Base-by-base conservation (phyloP, 345 rosid genomes). In the Abelmoschus esculentus region DNA sequence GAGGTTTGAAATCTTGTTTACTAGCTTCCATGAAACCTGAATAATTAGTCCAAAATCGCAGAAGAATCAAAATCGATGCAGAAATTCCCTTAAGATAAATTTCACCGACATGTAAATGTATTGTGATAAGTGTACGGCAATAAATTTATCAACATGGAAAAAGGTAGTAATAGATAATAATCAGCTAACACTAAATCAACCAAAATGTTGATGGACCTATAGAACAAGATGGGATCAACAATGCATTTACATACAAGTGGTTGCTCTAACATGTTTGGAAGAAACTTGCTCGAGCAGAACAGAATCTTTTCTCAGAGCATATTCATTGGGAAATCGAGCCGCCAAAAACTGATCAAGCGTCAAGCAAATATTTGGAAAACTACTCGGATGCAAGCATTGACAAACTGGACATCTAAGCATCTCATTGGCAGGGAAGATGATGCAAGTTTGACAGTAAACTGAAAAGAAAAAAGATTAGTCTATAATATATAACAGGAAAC, bases 381-480 rank as follows among this genome's bases (percentile, higher is more conserved):
- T 76, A 62, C 75, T 76, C 9, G 96, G 97, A 70, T 90, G 89
- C 67, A 61, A 70, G 76, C 85, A 77, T 59, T 72, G 76, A 71
- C 97, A 93, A 40, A 75, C 84, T 75, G 78, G 87, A 70, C 98
- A 93, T 74, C 50, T 85, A 72, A 86, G 76, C 76, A 67, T 70
- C 73, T 75, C 81, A 58, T 73, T 70, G 50, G 73, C 79, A 47
- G 80, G 77, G 67, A 70, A 34, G n/a, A 62, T 49, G 17, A 89
- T 73, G 76, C 97, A 93, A 61, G 77, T 81, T 79, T 86, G 81
- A 40, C 97, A 93, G 77, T 83, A 85, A 34, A 86, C 98, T 93
- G 85, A 28, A 46, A 28, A 26, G 56, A 14, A 6, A 7, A 19
- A 77, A 62, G 38, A 64, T 50, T 18, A 55, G 31, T 22, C 64